phyloP scores from a whole-genome alignment of 306 rosid species.

The Abrus pulchellus region DNA sequence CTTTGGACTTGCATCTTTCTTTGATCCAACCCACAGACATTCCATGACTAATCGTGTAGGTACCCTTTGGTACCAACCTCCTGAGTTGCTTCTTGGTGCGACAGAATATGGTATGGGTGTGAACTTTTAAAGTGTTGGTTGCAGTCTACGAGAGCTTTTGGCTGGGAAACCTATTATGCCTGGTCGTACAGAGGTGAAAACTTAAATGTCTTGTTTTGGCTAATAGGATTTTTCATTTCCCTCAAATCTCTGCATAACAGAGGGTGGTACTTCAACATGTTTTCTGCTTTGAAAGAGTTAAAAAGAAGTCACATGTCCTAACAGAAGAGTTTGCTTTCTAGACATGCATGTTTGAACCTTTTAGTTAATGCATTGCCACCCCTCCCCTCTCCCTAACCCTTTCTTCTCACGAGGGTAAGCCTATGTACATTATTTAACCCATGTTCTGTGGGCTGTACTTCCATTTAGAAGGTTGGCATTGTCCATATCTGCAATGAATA shows the following conservation, averaged over 20 bases:
- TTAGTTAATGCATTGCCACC: constrained; percentile 12
- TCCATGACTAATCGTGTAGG: constrained; percentile 96
- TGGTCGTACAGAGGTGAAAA: constrained; percentile 93
- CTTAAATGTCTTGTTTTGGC: constrained; percentile 35
- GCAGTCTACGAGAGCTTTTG: constrained; percentile 92
- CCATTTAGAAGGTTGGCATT: neutral
- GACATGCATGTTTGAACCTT: constrained; percentile 6
- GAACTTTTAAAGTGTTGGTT: constrained; percentile 97
- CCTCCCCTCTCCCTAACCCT: constrained; percentile 12
- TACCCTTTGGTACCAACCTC: constrained; percentile 96
- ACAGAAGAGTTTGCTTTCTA: constrained; percentile 11
- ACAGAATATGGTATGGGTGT: constrained; percentile 86
- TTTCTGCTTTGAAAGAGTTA: constrained; percentile 13
- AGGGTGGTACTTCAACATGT: neutral
- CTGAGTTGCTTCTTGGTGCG: constrained; percentile 94
- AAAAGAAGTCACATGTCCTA: constrained; percentile 17
- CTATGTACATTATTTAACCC: neutral
- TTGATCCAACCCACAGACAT: constrained; percentile 82
- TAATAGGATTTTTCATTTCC: constrained; percentile 39
- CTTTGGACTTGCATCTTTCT: constrained; percentile 87
- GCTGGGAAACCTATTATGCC: constrained; percentile 97
- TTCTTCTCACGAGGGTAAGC: neutral
- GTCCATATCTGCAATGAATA: constrained; percentile 5
- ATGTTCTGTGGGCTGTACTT: neutral
- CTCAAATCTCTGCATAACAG: constrained; percentile 15